Evolutionary conservation across 768 basidiomycete genomes (phyloP).

Genomic region (Termitomyces sp.): DNA sequence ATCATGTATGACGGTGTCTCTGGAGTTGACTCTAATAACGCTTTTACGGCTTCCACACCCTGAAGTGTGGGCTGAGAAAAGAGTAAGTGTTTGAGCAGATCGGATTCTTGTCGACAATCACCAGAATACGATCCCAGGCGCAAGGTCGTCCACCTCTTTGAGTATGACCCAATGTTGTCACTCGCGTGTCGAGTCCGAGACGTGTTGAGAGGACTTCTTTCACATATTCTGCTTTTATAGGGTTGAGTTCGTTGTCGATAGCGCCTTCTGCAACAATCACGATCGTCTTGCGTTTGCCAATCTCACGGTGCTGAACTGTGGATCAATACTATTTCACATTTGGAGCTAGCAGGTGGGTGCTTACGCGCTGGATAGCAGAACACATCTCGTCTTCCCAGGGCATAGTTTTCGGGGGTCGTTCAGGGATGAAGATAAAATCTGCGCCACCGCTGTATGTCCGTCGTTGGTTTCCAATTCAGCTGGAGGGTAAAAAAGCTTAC

Average conservation of each 20-base stretch:
- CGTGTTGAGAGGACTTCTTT: conserved; percentile 84
- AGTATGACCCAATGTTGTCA: conserved; percentile 95
- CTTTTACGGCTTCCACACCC: conserved; percentile 89
- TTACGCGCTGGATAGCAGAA: conserved; percentile 68
- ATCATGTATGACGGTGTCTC: conserved; percentile 98
- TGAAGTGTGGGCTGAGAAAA: conserved; percentile 82
- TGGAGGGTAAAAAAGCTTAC: conserved; percentile 30
- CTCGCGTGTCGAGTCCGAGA: conserved; percentile 89
- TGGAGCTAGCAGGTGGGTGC: conserved; percentile 19
- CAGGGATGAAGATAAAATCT: conserved; percentile 97
- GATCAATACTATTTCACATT: not conserved
- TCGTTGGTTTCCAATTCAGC: not conserved
- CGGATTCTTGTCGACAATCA: conserved; percentile 24
- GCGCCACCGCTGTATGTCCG: conserved; percentile 63
- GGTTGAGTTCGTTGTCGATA: conserved; percentile 78
- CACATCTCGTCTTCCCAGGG: conserved; percentile 96
- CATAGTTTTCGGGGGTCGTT: conserved; percentile 70
- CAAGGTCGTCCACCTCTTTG: conserved; percentile 94
- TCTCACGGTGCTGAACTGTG: conserved; percentile 66
- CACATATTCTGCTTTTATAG: conserved; percentile 86
- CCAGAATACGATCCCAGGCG: conserved; percentile 89
- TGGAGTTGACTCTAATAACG: conserved; percentile 79
- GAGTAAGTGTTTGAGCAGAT: not conserved
- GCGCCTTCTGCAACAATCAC: conserved; percentile 98
- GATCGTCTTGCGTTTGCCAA: conserved; percentile 96